phyloP scores from a whole-genome alignment of 2,329 filamentous ascomycete species.

The Lasiodiplodia sp. region DNA sequence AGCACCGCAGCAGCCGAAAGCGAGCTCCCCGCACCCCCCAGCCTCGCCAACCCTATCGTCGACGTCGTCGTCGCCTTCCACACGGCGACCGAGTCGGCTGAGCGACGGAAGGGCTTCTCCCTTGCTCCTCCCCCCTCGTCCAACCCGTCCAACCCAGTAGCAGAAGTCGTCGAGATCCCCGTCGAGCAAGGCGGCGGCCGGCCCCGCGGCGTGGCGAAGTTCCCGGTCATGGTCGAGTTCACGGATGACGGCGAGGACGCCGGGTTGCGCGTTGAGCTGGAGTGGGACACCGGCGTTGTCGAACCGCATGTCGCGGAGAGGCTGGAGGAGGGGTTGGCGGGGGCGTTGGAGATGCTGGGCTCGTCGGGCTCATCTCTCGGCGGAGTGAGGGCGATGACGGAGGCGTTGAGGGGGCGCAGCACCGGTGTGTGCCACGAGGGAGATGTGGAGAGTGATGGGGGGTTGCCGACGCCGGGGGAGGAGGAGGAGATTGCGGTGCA shows the following conservation, averaged over 20 bases:
- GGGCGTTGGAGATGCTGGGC: constrained; percentile 12
- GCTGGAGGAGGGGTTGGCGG: constrained; percentile 3
- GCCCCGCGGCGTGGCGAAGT: constrained; percentile 25
- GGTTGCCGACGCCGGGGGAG: constrained; percentile 1
- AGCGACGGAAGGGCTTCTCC: not conserved
- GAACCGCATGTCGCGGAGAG: not conserved
- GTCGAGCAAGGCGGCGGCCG: not conserved
- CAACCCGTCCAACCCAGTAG: too few relatives aligned
- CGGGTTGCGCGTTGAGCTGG: constrained; percentile 10
- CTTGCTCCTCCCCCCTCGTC: too few relatives aligned
- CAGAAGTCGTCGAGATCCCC: constrained; percentile 1
- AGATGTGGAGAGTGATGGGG: not conserved
- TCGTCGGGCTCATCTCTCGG: too few relatives aligned
- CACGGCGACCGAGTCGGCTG: constrained; percentile 12
- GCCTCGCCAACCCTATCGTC: not conserved
- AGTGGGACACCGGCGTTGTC: constrained; percentile 11
- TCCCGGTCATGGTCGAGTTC: constrained; percentile 31
- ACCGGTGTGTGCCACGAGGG: too few relatives aligned
- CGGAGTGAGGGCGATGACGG: not conserved
- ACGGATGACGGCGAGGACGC: constrained; percentile 17
- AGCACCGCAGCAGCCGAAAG: not conserved
- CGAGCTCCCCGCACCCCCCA: not conserved
- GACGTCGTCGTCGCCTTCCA: constrained; percentile 12
- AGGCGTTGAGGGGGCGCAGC: too few relatives aligned
- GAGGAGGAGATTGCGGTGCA: not conserved